Evolutionary conservation across 2,329 filamentous ascomycete species (phyloP), one percentile per base, ranked within the genome.

Genomic region (Hymenoscyphus fraxineus): DNA sequence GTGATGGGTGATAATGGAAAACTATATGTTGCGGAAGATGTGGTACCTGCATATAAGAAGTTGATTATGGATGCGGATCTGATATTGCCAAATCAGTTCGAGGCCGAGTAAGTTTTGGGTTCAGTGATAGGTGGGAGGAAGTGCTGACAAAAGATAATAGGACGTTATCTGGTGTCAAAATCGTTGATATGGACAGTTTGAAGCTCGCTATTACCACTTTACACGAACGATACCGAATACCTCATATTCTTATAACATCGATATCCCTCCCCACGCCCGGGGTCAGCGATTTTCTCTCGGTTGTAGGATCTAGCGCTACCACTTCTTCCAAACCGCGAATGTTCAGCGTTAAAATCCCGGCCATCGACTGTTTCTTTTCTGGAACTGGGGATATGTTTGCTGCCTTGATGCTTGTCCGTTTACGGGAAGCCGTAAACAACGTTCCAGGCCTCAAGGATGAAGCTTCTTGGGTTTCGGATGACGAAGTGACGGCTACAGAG

Each of bases 371-470:
- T 78, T 97, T 95, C 82, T 99, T 98, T 78, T 93, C 90, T 72
- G 95, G 95, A 51, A 98, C 96, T 0, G 95, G 95, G 58, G 95
- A 99, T 80, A 97, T 99, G 94, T 98, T 99, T 75, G 94, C 93
- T 38, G 94, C 94, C 7, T 83, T 99, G 57, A 93, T 92, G 74
- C 87, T 97, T 1, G 91, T 91, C 51, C 88, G 94, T 38, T 87
- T 99, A 73, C 88, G 94, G 64, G 92, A 98, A 80, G 93, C 92
- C 32, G 89, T 92, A 1, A 77, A 80, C 61, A 78, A 78, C 2
- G 79, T 63, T 1, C 67, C 73, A 19, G 76, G 75, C 2, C 78
- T 96, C 3, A 77, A 81, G 16, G 75, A 79, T 7, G 84, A 78
- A 2, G 77, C 80, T 6, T 87, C 87, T 66, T 99, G 95, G 95